Percentiles rank a stretch among this genome's conserved stretches.
phyloP scores from a whole-genome alignment of 208 protist genomes.

The Phytomonas francai region DNA sequence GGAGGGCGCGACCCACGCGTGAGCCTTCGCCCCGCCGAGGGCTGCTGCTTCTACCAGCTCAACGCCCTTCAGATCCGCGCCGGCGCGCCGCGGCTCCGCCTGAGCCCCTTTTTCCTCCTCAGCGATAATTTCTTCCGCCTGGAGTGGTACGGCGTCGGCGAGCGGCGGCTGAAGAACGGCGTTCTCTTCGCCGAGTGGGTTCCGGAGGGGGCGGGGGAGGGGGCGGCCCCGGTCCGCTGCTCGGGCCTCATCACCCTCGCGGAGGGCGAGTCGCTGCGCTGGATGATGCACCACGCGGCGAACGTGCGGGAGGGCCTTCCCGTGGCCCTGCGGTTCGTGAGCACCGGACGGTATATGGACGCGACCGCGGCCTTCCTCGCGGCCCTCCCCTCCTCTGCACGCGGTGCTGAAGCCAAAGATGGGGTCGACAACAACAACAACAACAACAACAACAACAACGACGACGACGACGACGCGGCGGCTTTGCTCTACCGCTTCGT shows the following conservation, averaged over 20 bases:
- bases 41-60: slow-evolving; percentile 56
- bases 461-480: slow-evolving; percentile 15
- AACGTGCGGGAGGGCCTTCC: slow-evolving; percentile 16
- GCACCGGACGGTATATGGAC: slow-evolving; percentile 42
- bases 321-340: slow-evolving; percentile 44
- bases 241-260: slow-evolving; percentile 69
- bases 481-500: slow-evolving; percentile 68
- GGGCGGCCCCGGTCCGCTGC: slow-evolving; percentile 15
- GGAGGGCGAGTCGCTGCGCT: slow-evolving; percentile 86
- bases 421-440: background rate
- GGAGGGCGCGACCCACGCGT: slow-evolving; percentile 17
- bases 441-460: slow-evolving; percentile 6
- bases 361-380: slow-evolving; percentile 24
- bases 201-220: slow-evolving; percentile 15
- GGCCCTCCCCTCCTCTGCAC: slow-evolving; percentile 17
- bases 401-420: slow-evolving; percentile 11
- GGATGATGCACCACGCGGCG: slow-evolving; percentile 70
- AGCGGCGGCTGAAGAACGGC: slow-evolving; percentile 89
- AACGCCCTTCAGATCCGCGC: slow-evolving; percentile 45
- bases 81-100: slow-evolving; percentile 39
- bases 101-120: slow-evolving; percentile 54
- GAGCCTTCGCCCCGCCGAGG: slow-evolving; percentile 19
- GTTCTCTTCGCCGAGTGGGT: slow-evolving; percentile 86
- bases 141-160: slow-evolving; percentile 70
- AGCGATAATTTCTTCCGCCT: slow-evolving; percentile 92